A percentile compares a stretch with the other conserved stretches of the same genome.
These are phyloP conservation scores for Psilocybe cubensis DNA, from an alignment of 768 basidiomycete species.

Conservation along the genomic window DNA sequence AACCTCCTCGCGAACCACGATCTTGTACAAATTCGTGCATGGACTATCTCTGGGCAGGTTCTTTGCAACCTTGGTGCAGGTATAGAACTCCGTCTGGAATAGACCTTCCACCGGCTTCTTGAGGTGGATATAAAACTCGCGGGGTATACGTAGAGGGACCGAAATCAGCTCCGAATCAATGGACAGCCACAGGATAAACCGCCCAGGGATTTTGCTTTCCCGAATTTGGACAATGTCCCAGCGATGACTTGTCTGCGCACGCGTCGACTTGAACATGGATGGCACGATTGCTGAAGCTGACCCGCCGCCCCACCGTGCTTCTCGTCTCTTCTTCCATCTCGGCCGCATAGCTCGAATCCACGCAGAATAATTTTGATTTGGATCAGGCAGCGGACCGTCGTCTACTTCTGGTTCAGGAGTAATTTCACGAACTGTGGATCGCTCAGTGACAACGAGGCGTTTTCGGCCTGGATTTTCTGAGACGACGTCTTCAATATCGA, in stretches of 20 bases:
- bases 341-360: slow-evolving; percentile 82
- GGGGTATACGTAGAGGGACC: slow-evolving; percentile 82
- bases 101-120: slow-evolving; percentile 67
- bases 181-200: slow-evolving; percentile 88
- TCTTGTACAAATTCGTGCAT: slow-evolving; percentile 79
- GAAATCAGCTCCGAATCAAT: slow-evolving; percentile 80
- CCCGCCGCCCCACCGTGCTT: slow-evolving; percentile 46
- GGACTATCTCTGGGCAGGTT: slow-evolving; percentile 81
- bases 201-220: slow-evolving; percentile 73
- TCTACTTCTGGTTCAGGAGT: slow-evolving; percentile 47
- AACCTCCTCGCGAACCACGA: slow-evolving; percentile 80
- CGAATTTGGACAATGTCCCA: slow-evolving; percentile 97
- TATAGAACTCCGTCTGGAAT: slow-evolving; percentile 73
- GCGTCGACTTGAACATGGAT: slow-evolving; percentile 69
- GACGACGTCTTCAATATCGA: slow-evolving; percentile 68
- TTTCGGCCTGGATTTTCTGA: slow-evolving; percentile 29
- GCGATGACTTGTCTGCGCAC: slow-evolving; percentile 60
- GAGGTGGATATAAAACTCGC: slow-evolving; percentile 93
- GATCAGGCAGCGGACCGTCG: slow-evolving; percentile 60
- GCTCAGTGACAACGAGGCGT: slow-evolving; percentile 58
- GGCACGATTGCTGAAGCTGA: slow-evolving; percentile 52
- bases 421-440: slow-evolving; percentile 44
- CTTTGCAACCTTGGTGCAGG: slow-evolving; percentile 71
- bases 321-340: slow-evolving; percentile 71
- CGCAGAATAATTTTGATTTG: slow-evolving; percentile 63